Base-by-base conservation (phyloP, 2,329 filamentous ascomycete genomes). In the Xylariaceae sp. region DNA sequence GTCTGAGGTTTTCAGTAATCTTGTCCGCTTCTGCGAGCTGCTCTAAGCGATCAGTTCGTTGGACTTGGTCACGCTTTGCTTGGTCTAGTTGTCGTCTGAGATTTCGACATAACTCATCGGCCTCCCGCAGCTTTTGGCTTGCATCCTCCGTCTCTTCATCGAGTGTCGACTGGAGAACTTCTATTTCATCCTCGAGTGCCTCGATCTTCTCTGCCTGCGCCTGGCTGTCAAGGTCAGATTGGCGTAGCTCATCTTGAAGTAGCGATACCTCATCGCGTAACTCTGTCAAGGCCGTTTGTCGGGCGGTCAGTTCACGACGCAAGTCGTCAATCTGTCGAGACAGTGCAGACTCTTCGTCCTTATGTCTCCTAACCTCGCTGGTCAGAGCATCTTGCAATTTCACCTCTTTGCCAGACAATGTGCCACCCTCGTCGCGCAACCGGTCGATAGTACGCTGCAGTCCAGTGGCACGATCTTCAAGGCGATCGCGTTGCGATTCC, bases 251-350 rank as follows among this genome's bases (percentile, higher is more conserved):
- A 55, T 90, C 86, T 47, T 80, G 81, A 9, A 84, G 77, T 7
- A 74, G 70, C 2, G 85, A 81, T 3, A 90, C 70, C 59, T 91
- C 86, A 45, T 75, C 77, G 45, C 85, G 80, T 22, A 87, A 73
- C 44, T 81, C 78, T 15, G 86, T 86, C 6, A 89, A 67, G 39
- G 81, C 74, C n/a, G 77, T 71, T 61, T 87, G 81, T 54, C 86
- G 82, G 27, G 80, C 74, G 48, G 86, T 78, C 11, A 94, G 75
- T 50, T 90, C 87, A 42, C 82, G 78, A 60, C 87, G 85, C 10
- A 94, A 74, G 44, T 86, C 85, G 42, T 86, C 80, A 45, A 95
- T 82, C 64, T 94, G 88, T n/a, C 80, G 77, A 53, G 75, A 81
- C 44, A 95, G 72, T 7, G 84, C 71, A 11, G 80, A 80, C 63